Percentiles rank a stretch among this genome's conserved stretches.
Conservation (phyloP, 345 rosid genomes). For the Citrus australasica region DNA sequence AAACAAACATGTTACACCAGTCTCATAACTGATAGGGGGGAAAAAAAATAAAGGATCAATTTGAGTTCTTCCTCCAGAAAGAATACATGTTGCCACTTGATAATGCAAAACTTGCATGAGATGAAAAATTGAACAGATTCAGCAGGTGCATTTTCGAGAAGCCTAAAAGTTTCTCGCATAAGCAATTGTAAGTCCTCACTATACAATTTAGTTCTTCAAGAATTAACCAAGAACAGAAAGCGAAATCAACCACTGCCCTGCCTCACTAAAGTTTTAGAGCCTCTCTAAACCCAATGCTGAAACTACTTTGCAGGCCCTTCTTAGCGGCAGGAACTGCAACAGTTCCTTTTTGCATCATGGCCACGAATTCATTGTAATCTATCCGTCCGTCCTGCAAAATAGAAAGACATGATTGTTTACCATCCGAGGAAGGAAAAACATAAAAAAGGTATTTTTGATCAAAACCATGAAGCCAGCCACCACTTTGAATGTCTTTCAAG, state of each 20-base stretch:
- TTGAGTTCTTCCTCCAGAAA: neutral
- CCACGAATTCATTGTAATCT: constrained; percentile 80
- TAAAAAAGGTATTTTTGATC: neutral
- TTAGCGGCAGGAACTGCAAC: constrained; percentile 24
- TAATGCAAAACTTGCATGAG: neutral
- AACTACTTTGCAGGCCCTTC: constrained; percentile 42
- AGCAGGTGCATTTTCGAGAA: neutral
- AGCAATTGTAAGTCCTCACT: constrained; percentile 8
- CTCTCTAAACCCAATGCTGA: constrained; percentile 50
- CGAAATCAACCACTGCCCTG: neutral
- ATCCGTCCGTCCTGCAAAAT: constrained; percentile 69
- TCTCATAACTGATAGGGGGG: neutral
- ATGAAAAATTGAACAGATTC: neutral
- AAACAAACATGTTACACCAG: neutral
- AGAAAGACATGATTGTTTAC: neutral
- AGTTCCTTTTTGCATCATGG: constrained; percentile 79
- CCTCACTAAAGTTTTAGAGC: constrained; percentile 25
- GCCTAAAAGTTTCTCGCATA: constrained; percentile 3
- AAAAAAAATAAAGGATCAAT: neutral
- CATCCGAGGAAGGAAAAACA: neutral
- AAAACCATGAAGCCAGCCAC: neutral
- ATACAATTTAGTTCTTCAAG: neutral
- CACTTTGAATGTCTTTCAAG: neutral
- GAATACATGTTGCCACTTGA: neutral
- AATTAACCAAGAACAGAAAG: neutral